Percentiles rank a stretch among this genome's conserved stretches.
Evolutionary conservation across 2,329 filamentous ascomycete genomes (phyloP).

Genomic region (Aspergillus versicolor): DNA sequence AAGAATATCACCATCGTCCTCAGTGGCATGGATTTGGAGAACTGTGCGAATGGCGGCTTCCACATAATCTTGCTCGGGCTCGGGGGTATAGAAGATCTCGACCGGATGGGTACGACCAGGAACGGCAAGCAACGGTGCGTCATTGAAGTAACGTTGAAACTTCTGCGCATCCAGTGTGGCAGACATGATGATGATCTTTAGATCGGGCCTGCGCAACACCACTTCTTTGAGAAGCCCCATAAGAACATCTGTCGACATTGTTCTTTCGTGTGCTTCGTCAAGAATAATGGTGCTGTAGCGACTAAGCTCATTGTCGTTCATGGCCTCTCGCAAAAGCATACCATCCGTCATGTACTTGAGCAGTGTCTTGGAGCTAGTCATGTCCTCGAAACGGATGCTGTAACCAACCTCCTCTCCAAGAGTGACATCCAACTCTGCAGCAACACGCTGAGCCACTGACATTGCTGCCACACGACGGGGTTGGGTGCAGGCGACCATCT

Average conservation of each 20-base stretch:
- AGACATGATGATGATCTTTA: slow-evolving; percentile 99
- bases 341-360: slow-evolving; percentile 99
- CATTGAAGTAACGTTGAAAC: slow-evolving; percentile 95
- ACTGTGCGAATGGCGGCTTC: slow-evolving; percentile 94
- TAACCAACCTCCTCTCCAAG: slow-evolving; percentile 96
- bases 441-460: slow-evolving; percentile 97
- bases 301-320: slow-evolving; percentile 88
- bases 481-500: slow-evolving; percentile 96
- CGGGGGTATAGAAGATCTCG: slow-evolving; percentile 97
- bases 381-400: slow-evolving; percentile 98
- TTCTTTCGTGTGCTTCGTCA: slow-evolving; percentile 97
- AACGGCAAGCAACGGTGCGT: slow-evolving; percentile 88
- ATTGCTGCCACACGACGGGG: slow-evolving; percentile 97
- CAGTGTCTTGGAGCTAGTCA: slow-evolving; percentile 81
- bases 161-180: slow-evolving; percentile 96
- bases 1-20: slow-evolving; percentile 87
- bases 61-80: slow-evolving; percentile 94
- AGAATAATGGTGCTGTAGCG: slow-evolving; percentile 98
- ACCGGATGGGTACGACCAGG: slow-evolving; percentile 94
- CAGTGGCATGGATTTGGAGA: slow-evolving; percentile 91
- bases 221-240: slow-evolving; percentile 97
- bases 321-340: slow-evolving; percentile 94
- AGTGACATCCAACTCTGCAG: slow-evolving; percentile 90
- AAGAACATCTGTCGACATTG: slow-evolving; percentile 92
- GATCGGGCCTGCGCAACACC: slow-evolving; percentile 73